These are phyloP conservation scores for Amaranthus tricolor DNA, from an alignment of 179 eudicot genomes.

Conservation along the genomic window DNA sequence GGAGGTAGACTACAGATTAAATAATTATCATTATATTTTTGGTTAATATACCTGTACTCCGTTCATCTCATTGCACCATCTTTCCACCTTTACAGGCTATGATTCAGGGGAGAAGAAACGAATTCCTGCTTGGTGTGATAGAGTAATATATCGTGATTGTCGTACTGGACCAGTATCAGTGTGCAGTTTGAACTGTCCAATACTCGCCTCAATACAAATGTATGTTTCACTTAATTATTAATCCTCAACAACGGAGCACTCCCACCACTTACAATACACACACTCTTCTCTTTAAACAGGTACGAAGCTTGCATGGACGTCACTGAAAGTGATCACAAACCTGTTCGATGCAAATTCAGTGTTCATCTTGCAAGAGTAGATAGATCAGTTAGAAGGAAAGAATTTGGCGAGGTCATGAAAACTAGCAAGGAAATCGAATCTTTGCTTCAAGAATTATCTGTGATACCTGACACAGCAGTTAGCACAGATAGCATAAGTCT, in stretches of 20 bases:
- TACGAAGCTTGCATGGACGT: conserved; percentile 99
- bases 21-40: neutral
- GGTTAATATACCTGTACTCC: too few relatives aligned
- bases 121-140: conserved; percentile 99
- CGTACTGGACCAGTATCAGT: conserved; percentile 53
- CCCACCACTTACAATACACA: neutral
- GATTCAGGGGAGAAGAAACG: conserved; percentile 99
- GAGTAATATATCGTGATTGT: conserved; percentile 87
- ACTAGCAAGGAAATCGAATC: conserved; percentile 46
- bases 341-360: conserved; percentile 84
- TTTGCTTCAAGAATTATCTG: conserved; percentile 47
- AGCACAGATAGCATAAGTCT: conserved; percentile 54
- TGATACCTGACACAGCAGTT: conserved; percentile 59
- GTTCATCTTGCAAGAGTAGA: conserved; percentile 80
- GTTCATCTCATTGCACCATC: conserved; percentile 8
- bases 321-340: conserved; percentile 95
- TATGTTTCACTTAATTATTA: conserved; percentile 29
- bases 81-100: conserved; percentile 53
- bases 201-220: conserved; percentile 62
- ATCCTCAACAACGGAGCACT: too few relatives aligned
- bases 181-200: conserved; percentile 84
- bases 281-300: conserved; percentile 31
- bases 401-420: conserved; percentile 62
- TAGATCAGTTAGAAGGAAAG: conserved; percentile 86
- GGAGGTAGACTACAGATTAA: conserved; percentile 57